A percentile compares a stretch with the other conserved stretches of the same genome.
Conservation (phyloP, 2,329 filamentous ascomycete species). For the Alternaria sp. region DNA sequence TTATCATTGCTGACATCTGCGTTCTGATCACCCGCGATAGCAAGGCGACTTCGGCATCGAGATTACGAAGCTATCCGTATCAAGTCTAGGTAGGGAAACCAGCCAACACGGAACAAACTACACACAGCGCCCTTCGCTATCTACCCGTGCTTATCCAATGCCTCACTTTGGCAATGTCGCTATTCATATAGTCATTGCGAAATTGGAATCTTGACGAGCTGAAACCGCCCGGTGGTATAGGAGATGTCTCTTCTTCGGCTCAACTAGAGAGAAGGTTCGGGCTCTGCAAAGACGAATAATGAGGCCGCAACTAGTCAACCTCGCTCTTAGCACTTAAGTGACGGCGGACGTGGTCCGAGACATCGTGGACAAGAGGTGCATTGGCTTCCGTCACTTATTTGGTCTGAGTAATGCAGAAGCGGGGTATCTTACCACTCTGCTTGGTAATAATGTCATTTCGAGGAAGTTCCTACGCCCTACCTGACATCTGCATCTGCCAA, state of each 20-base stretch:
- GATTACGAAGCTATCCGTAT: not conserved
- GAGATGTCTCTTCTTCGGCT: not conserved
- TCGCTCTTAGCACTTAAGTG: not conserved
- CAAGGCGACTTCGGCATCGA: not conserved
- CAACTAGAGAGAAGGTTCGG: not conserved
- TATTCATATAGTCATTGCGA: not conserved
- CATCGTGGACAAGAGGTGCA: slow-evolving; percentile 9
- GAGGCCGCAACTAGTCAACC: not conserved
- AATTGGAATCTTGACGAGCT: not conserved
- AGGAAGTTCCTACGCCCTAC: slow-evolving; percentile 3
- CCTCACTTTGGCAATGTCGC: not conserved
- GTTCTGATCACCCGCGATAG: not conserved
- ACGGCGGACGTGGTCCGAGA: not conserved
- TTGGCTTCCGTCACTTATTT: slow-evolving; percentile 19
- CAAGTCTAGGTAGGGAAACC: not conserved
- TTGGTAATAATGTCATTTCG: not conserved
- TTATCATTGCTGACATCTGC: not conserved
- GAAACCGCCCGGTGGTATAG: not conserved
- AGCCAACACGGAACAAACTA: not conserved
- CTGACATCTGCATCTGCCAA: slow-evolving; percentile 3
- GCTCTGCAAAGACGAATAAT: not conserved
- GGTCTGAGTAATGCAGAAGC: slow-evolving; percentile 14
- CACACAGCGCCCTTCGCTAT: not conserved
- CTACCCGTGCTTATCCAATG: not conserved
- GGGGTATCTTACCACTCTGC: slow-evolving; percentile 18